These are phyloP conservation scores for Rhipidocladum racemiflorum DNA, from an alignment of 176 grass and related monocot genomes.

Conservation along the genomic window DNA sequence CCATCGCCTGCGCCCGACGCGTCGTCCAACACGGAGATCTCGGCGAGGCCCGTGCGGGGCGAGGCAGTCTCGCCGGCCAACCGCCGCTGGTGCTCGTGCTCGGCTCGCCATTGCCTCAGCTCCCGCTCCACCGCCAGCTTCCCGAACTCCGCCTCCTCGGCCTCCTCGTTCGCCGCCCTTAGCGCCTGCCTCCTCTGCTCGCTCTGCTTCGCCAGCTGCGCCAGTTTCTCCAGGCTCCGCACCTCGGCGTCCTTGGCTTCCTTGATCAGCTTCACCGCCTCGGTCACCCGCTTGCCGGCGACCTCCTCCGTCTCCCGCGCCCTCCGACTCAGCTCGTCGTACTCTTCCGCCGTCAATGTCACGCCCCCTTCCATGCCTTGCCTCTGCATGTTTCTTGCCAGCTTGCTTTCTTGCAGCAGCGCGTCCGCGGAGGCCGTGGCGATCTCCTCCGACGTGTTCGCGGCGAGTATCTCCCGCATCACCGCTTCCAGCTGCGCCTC, in stretches of 20 bases:
- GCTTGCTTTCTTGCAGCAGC: slow-evolving; percentile 27
- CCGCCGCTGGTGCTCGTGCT: slow-evolving; percentile 37
- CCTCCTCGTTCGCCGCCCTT: slow-evolving; percentile 39
- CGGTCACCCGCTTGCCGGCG: slow-evolving; percentile 36
- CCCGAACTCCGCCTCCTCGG: slow-evolving; percentile 41
- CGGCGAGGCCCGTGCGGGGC: slow-evolving; percentile 41
- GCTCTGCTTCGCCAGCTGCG: slow-evolving; percentile 20
- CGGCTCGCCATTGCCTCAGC: slow-evolving; percentile 50
- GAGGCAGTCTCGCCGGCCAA: background rate
- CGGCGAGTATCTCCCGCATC: slow-evolving; percentile 53
- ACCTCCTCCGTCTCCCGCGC: slow-evolving; percentile 55
- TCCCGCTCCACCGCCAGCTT: slow-evolving; percentile 53
- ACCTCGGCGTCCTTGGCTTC: slow-evolving; percentile 66
- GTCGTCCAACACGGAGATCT: slow-evolving; percentile 36
- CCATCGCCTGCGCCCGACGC: background rate
- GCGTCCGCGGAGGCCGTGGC: slow-evolving; percentile 41
- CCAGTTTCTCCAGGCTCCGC: slow-evolving; percentile 36
- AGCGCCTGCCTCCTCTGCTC: slow-evolving; percentile 51
- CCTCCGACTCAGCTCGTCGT: slow-evolving; percentile 55
- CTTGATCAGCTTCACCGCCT: slow-evolving; percentile 58
- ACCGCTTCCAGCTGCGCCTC: slow-evolving; percentile 51
- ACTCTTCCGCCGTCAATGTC: slow-evolving; percentile 48
- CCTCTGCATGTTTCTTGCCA: background rate
- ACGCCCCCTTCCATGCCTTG: slow-evolving; percentile 20
- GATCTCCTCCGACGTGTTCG: slow-evolving; percentile 40